A percentile compares a stretch with the other conserved stretches of the same genome.
These are phyloP conservation scores for Tulasnella sp. DNA, from an alignment of 768 basidiomycete species.

Conservation along the genomic window DNA sequence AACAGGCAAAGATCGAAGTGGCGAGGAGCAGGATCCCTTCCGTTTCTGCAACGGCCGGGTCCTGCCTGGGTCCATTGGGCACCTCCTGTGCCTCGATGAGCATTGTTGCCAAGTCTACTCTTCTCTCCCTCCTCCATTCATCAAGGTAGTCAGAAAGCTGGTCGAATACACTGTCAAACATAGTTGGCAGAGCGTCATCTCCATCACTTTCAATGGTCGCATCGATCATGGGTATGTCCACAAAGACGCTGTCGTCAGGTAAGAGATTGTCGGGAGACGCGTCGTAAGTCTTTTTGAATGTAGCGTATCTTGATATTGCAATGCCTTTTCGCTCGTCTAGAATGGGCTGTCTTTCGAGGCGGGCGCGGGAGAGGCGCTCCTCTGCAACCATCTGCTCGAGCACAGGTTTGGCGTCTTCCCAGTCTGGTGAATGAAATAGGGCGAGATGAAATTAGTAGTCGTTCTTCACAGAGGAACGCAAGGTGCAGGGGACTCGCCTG, in stretches of 20 bases:
- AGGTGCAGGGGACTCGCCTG: background rate
- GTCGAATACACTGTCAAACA: background rate
- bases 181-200: background rate
- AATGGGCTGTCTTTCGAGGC: too few relatives aligned
- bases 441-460: background rate
- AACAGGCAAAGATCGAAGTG: background rate
- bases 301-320: background rate
- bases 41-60: background rate
- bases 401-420: background rate
- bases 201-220: background rate
- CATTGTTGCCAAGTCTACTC: background rate
- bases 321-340: background rate
- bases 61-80: too few relatives aligned
- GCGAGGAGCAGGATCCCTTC: background rate
- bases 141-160: background rate
- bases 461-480: background rate
- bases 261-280: background rate
- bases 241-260: background rate
- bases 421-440: background rate
- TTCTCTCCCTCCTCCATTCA: slow-evolving; percentile 9
- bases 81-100: background rate
- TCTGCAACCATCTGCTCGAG: too few relatives aligned
- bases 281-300: background rate
- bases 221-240: background rate
- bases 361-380: background rate